phyloP scores from a whole-genome alignment of 352 stramenopile genomes.

The Globisporangium sylvaticum region DNA sequence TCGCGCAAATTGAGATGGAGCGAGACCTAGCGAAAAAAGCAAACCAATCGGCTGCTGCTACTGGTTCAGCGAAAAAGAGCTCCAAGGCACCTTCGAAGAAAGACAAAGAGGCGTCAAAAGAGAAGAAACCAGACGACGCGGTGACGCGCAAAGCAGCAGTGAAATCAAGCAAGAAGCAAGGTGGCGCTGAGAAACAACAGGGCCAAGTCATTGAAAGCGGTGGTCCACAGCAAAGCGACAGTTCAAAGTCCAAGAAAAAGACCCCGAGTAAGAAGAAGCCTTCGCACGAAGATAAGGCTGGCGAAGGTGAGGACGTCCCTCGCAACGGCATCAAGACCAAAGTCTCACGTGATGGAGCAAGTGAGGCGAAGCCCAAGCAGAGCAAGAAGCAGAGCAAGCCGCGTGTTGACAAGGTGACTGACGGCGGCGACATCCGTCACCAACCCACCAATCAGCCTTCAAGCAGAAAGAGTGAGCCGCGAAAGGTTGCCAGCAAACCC shows the following conservation, averaged over 20 bases:
- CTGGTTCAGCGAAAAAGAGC: not conserved
- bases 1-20: slow-evolving; percentile 47
- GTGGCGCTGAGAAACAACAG: not conserved
- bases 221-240: not conserved
- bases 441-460: not conserved
- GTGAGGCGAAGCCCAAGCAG: not conserved
- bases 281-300: not conserved
- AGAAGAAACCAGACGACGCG: not conserved
- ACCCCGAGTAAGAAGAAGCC: not conserved
- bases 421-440: not conserved
- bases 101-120: not conserved
- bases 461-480: not conserved
- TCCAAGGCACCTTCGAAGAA: not conserved
- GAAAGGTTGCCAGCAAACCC: not conserved
- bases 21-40: not conserved
- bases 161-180: not conserved
- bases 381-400: slow-evolving; percentile 6
- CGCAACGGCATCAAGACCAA: not conserved
- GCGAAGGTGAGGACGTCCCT: not conserved
- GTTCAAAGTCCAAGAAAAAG: not conserved
- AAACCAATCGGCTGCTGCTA: not conserved
- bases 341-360: not conserved
- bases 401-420: not conserved
- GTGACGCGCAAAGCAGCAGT: not conserved
- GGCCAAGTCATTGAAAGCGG: not conserved